Evolutionary conservation across 2,329 filamentous ascomycete species (phyloP).

Genomic region (Microsporum canis): DNA sequence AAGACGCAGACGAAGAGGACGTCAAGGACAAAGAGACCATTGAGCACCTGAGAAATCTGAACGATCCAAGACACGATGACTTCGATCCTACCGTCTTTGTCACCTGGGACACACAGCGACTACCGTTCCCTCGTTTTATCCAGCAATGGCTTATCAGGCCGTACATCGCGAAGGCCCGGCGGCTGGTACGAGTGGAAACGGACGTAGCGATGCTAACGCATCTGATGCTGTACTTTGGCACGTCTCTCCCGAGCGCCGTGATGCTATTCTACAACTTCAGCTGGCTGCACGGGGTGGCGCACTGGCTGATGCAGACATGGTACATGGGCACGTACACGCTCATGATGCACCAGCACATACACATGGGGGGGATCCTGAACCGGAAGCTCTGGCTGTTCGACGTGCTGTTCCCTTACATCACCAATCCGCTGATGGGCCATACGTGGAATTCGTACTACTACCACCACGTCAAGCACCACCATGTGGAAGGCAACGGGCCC

Average conservation of each 20-base stretch:
- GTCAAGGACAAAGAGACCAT: constrained; percentile 23
- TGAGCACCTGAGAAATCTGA: constrained; percentile 38
- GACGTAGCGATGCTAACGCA: constrained; percentile 73
- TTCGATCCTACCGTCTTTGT: constrained; percentile 49
- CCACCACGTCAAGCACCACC: constrained; percentile 77
- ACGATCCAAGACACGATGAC: constrained; percentile 36
- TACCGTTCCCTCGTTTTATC: constrained; percentile 30
- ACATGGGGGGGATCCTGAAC: constrained; percentile 57
- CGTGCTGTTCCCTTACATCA: constrained; percentile 56
- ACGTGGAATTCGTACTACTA: constrained; percentile 80
- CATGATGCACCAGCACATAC: constrained; percentile 77
- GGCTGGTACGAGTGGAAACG: constrained; percentile 52
- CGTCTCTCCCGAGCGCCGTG: constrained; percentile 57
- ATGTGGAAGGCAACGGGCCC: constrained; percentile 69
- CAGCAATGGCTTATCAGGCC: constrained; percentile 45
- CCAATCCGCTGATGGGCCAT: constrained; percentile 67
- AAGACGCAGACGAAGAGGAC: constrained; percentile 11
- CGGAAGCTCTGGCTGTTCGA: constrained; percentile 49
- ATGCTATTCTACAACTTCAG: constrained; percentile 55
- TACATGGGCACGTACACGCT: constrained; percentile 66
- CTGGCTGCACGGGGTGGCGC: constrained; percentile 55
- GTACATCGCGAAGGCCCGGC: constrained; percentile 47
- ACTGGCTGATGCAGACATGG: constrained; percentile 54
- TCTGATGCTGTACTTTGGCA: constrained; percentile 58
- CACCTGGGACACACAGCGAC: constrained; percentile 40